Evolutionary conservation across 306 rosid genomes (phyloP).

Genomic region (Dryas alaskensis): DNA sequence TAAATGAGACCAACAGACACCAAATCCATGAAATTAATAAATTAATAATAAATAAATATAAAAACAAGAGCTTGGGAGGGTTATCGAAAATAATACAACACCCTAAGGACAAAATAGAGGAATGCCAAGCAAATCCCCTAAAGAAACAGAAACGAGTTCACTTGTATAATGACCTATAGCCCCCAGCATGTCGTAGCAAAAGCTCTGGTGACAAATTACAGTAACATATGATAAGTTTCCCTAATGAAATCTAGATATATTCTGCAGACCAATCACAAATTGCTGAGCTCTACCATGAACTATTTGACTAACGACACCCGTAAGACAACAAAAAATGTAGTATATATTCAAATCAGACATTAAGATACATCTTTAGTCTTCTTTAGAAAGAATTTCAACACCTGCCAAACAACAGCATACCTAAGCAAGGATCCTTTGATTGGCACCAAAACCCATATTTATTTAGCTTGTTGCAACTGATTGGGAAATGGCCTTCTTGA

Average conservation of each 20-base stretch:
- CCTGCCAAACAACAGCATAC: slow-evolving; percentile 31
- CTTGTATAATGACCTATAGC: slow-evolving; percentile 26
- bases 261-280: slow-evolving; percentile 29
- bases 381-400: slow-evolving; percentile 23
- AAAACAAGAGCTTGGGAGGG: neutral
- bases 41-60: neutral
- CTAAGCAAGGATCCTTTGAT: slow-evolving; percentile 29
- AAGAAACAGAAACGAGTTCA: slow-evolving; percentile 26
- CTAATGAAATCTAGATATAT: slow-evolving; percentile 19
- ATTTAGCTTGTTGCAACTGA: slow-evolving; percentile 57
- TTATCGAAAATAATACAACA: neutral
- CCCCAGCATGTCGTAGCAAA: slow-evolving; percentile 33
- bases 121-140: slow-evolving; percentile 15
- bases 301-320: slow-evolving; percentile 28
- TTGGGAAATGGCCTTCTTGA: slow-evolving; percentile 64
- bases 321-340: slow-evolving; percentile 25
- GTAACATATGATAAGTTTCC: slow-evolving; percentile 20
- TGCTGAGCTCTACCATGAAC: slow-evolving; percentile 27
- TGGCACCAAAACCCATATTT: slow-evolving; percentile 18
- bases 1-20: neutral
- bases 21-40: neutral
- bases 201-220: slow-evolving; percentile 35
- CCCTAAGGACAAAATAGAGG: neutral
- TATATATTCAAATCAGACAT: slow-evolving; percentile 34
- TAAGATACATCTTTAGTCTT: slow-evolving; percentile 27